Conservation (phyloP, 768 basidiomycete species). For the Cystobasidium ongulense region DNA sequence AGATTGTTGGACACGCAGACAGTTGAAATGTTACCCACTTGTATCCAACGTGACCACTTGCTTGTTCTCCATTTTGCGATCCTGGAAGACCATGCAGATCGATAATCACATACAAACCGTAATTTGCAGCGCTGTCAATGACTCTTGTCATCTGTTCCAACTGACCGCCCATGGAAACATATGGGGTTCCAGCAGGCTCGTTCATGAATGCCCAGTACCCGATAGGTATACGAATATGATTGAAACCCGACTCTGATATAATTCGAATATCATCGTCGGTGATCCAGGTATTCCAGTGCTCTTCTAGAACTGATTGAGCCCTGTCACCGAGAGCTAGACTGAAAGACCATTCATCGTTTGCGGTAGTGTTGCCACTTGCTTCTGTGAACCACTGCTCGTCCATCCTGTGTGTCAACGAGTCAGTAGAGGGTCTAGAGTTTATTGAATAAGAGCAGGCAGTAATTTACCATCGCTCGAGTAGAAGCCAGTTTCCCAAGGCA, state of each 20-base stretch:
- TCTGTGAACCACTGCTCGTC: conserved; percentile 23
- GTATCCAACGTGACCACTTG: conserved; percentile 39
- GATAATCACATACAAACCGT: conserved; percentile 39
- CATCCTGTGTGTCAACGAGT: conserved; percentile 27
- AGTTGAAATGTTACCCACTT: background rate
- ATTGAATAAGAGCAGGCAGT: background rate
- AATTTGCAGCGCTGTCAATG: conserved; percentile 33
- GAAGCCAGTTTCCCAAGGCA: conserved; percentile 18
- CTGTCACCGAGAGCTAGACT: background rate
- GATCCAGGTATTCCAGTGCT: conserved; percentile 46
- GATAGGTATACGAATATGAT: conserved; percentile 42
- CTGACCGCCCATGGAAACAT: conserved; percentile 37
- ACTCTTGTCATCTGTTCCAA: conserved; percentile 38
- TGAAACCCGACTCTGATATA: conserved; percentile 38
- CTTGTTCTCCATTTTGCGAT: conserved; percentile 42
- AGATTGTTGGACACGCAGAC: background rate
- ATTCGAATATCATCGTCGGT: conserved; percentile 45
- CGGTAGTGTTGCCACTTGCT: background rate
- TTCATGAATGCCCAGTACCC: conserved; percentile 42
- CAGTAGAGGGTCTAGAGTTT: background rate
- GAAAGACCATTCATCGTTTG: conserved; percentile 31
- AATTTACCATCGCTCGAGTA: background rate
- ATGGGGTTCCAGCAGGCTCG: conserved; percentile 32
- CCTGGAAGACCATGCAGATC: conserved; percentile 42
- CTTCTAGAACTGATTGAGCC: conserved; percentile 38